Conservation (phyloP, 257 asterid species). For the Jasminum sambac region DNA sequence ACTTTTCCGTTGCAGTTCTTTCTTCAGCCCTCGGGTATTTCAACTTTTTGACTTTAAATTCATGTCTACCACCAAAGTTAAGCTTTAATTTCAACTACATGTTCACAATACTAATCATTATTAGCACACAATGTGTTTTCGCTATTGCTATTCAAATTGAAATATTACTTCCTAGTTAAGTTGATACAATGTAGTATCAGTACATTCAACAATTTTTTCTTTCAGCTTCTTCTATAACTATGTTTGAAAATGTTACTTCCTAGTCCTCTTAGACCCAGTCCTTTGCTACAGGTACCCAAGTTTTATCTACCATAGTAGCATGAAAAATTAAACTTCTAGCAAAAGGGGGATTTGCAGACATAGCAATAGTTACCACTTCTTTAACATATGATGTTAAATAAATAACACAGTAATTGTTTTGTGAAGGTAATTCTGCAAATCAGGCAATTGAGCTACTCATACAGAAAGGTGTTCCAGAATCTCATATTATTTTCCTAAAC, state of each 20-base stretch:
- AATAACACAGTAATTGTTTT: background rate
- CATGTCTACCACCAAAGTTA: no score
- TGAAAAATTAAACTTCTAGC: background rate
- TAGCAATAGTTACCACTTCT: background rate
- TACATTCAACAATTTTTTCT: slow-evolving; percentile 13
- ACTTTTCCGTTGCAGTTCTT: slow-evolving; percentile 14
- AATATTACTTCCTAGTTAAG: no score
- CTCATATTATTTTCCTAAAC: slow-evolving; percentile 92
- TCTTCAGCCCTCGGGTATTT: background rate
- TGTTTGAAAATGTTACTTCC: slow-evolving; percentile 10
- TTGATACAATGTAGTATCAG: no score
- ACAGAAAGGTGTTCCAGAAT: slow-evolving; percentile 98
- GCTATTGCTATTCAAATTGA: no score
- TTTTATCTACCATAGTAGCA: background rate
- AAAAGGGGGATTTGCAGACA: background rate
- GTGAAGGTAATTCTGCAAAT: slow-evolving; percentile 94
- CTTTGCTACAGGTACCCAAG: slow-evolving; percentile 85
- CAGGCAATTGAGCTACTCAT: slow-evolving; percentile 93
- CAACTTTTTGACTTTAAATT: no score
- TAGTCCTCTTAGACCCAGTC: slow-evolving; percentile 96
- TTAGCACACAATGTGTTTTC: no score
- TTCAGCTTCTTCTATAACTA: slow-evolving; percentile 5
- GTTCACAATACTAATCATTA: no score
- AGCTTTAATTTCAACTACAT: no score
- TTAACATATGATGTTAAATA: background rate